phyloP scores from a whole-genome alignment of 768 basidiomycete genomes.

The Boletus patriciae region DNA sequence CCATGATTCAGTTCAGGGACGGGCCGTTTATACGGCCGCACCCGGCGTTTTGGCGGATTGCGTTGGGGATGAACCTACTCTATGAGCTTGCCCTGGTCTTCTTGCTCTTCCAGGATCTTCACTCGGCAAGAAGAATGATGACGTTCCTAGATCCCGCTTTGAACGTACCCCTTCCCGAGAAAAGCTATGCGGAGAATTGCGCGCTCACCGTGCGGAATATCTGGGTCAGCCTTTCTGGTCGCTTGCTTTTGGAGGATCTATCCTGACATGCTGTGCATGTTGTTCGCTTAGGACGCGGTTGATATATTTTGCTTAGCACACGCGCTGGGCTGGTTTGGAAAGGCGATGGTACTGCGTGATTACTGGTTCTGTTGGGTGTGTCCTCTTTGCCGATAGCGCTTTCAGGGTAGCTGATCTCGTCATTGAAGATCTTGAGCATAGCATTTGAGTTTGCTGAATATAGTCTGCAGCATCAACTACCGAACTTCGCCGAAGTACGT shows the following conservation, averaged over 20 bases:
- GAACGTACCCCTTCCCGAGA: slow-evolving; percentile 75
- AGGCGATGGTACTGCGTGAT: slow-evolving; percentile 85
- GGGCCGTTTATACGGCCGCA: slow-evolving; percentile 88
- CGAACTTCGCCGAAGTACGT: slow-evolving; percentile 83
- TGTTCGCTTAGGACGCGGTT: slow-evolving; percentile 57
- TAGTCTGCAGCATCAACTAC: slow-evolving; percentile 81
- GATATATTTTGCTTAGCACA: slow-evolving; percentile 89
- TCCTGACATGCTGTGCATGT: slow-evolving; percentile 5
- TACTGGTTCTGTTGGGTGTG: slow-evolving; percentile 94
- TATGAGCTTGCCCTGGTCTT: slow-evolving; percentile 85
- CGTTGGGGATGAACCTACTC: slow-evolving; percentile 77
- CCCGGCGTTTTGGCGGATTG: slow-evolving; percentile 80
- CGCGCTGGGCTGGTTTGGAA: slow-evolving; percentile 86
- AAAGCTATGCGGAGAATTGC: slow-evolving; percentile 85
- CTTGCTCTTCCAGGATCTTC: slow-evolving; percentile 80
- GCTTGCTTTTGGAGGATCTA: not conserved
- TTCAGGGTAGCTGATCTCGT: slow-evolving; percentile 10
- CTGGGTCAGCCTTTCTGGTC: slow-evolving; percentile 51
- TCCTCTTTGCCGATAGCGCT: slow-evolving; percentile 5
- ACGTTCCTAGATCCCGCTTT: slow-evolving; percentile 70
- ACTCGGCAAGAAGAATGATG: slow-evolving; percentile 77
- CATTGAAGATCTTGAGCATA: slow-evolving; percentile 71
- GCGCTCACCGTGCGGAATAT: slow-evolving; percentile 57
- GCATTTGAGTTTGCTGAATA: slow-evolving; percentile 90
- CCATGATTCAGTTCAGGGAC: slow-evolving; percentile 87